A percentile compares a stretch with the other conserved stretches of the same genome.
phyloP scores from a whole-genome alignment of 1,139 yeast genomes.

The Lodderomyces elongisporus region DNA sequence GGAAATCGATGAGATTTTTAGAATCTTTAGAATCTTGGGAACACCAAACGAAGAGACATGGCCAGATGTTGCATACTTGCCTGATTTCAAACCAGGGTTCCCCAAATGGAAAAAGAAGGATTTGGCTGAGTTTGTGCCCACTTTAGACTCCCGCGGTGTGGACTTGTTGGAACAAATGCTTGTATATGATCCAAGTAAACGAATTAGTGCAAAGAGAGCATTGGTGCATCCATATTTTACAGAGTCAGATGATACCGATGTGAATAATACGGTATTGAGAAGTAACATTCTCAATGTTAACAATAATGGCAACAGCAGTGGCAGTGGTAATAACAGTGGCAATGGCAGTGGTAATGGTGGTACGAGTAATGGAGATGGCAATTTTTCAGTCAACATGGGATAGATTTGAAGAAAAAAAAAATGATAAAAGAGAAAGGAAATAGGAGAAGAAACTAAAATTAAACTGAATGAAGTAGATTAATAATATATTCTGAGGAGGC shows the following conservation, averaged over 20 bases:
- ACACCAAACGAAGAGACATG: conserved; percentile 92
- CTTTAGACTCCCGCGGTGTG: conserved; percentile 75
- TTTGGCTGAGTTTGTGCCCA: conserved; percentile 69
- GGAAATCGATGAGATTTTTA: conserved; percentile 94
- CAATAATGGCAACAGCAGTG: not conserved
- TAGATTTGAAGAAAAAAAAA: conserved; percentile 10
- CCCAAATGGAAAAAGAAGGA: conserved; percentile 89
- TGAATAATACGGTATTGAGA: no score
- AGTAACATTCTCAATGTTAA: no score
- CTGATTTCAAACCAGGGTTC: conserved; percentile 92
- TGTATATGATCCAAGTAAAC: conserved; percentile 87
- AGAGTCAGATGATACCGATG: conserved; percentile 33
- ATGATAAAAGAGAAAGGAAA: not conserved
- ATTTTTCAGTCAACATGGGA: conserved; percentile 38
- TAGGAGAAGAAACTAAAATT: not conserved
- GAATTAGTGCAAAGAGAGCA: conserved; percentile 94
- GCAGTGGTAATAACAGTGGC: not conserved
- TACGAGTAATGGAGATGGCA: conserved; percentile 8
- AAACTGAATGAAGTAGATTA: no score
- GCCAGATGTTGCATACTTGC: conserved; percentile 94
- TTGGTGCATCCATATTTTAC: conserved; percentile 85
- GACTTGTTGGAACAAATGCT: conserved; percentile 76
- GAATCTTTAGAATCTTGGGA: conserved; percentile 87
- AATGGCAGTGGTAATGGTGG: conserved; percentile 5
- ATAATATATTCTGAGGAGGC: no score